phyloP scores from a whole-genome alignment of 768 basidiomycete species.

The Pulveroboletus sp. region DNA sequence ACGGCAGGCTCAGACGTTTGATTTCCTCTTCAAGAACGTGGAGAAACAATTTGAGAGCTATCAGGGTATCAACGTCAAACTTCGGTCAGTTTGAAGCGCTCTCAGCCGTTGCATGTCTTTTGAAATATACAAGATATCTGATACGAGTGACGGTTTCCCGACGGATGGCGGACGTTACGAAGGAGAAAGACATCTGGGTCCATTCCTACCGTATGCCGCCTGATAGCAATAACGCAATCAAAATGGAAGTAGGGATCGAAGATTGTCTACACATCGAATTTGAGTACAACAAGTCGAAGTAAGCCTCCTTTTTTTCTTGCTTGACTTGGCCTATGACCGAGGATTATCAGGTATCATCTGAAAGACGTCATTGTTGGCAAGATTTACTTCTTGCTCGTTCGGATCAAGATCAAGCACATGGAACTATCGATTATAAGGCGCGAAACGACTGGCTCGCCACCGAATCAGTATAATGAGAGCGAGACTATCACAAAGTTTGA shows the following conservation, averaged over 20 bases:
- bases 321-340: background rate
- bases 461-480: constrained; percentile 99
- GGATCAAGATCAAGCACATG: constrained; percentile 99
- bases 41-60: constrained; percentile 99
- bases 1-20: constrained; percentile 92
- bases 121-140: constrained; percentile 64
- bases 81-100: constrained; percentile 54
- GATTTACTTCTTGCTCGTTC: constrained; percentile 96
- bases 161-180: constrained; percentile 87
- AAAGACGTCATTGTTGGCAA: constrained; percentile 99
- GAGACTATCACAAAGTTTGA: constrained; percentile 99
- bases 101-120: background rate
- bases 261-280: constrained; percentile 99
- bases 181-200: constrained; percentile 96
- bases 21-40: constrained; percentile 97
- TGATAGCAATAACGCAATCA: constrained; percentile 96
- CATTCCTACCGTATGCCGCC: constrained; percentile 99
- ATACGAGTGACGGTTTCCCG: constrained; percentile 87
- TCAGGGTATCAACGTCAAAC: constrained; percentile 96
- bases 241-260: constrained; percentile 99
- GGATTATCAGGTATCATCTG: constrained; percentile 75
- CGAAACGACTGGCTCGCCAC: constrained; percentile 94
- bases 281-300: constrained; percentile 99
- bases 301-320: constrained; percentile 26
- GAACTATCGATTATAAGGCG: constrained; percentile 96